Evolutionary conservation across 768 basidiomycete genomes (phyloP).

Genomic region (Hygrocybe punicea): DNA sequence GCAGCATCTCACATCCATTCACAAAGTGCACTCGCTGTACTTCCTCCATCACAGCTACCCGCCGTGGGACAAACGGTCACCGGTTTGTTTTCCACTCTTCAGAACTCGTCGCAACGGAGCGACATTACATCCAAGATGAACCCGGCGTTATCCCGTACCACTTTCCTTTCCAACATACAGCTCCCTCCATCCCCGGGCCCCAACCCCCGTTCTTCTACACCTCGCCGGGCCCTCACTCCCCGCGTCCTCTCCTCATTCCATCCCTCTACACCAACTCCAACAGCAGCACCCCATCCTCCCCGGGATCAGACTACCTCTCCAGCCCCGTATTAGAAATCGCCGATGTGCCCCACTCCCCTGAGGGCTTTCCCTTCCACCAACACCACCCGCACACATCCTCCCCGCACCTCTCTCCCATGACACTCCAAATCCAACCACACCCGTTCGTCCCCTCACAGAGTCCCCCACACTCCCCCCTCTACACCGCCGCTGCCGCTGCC

Average conservation of each 20-base stretch:
- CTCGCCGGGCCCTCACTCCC: constrained; percentile 2
- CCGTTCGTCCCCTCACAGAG: constrained; percentile 23
- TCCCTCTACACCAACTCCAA: constrained; percentile 9
- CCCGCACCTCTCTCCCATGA: constrained; percentile 15
- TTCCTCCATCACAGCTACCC: constrained; percentile 59
- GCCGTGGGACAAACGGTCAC: constrained; percentile 78
- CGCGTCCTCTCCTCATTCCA: constrained; percentile 7
- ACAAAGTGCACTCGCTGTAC: constrained; percentile 71
- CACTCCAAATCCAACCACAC: background rate
- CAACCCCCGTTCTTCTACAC: background rate
- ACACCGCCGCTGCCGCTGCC: too few relatives aligned
- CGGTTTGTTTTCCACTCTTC: constrained; percentile 82
- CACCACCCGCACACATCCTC: constrained; percentile 15
- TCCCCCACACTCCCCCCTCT: constrained; percentile 18
- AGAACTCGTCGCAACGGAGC: constrained; percentile 60
- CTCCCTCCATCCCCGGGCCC: background rate
- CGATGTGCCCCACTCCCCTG: constrained; percentile 1
- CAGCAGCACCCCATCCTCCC: constrained; percentile 19
- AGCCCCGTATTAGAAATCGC: constrained; percentile 22
- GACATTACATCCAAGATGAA: constrained; percentile 61
- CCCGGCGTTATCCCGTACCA: constrained; percentile 55
- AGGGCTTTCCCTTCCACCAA: background rate
- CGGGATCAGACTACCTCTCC: constrained; percentile 16
- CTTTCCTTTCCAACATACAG: constrained; percentile 17
- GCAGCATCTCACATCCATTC: constrained; percentile 2